Conservation (phyloP, 352 stramenopile genomes). For the Phytophthora boehmeriae region DNA sequence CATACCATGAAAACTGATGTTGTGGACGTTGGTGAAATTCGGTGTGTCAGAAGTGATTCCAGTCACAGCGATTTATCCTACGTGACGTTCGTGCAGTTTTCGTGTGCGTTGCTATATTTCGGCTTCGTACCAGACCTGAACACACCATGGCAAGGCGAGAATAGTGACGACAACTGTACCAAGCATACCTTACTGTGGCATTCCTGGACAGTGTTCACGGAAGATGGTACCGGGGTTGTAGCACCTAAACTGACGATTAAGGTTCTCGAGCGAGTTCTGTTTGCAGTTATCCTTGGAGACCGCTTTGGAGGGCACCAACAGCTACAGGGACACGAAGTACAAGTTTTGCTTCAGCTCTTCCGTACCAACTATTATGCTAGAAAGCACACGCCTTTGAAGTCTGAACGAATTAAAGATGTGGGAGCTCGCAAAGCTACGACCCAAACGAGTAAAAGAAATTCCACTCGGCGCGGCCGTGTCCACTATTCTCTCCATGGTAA, state of each 20-base stretch:
- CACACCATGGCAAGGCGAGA: constrained; percentile 33
- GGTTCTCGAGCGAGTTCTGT: constrained; percentile 19
- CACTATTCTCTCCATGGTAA: constrained; percentile 49
- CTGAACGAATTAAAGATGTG: constrained; percentile 1
- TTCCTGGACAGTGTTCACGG: constrained; percentile 44
- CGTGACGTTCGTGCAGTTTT: constrained; percentile 59
- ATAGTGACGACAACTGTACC: constrained; percentile 1
- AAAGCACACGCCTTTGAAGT: constrained; percentile 26
- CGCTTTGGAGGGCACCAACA: constrained; percentile 1
- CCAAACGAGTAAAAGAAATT: constrained; percentile 11
- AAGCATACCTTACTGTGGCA: constrained; percentile 58
- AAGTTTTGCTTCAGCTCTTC: constrained; percentile 33
- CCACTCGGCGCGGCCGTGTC: constrained; percentile 17
- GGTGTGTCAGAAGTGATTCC: neutral
- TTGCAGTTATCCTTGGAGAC: constrained; percentile 30
- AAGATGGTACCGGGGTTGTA: constrained; percentile 4
- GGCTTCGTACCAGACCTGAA: constrained; percentile 50
- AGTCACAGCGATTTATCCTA: neutral
- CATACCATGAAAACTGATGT: constrained; percentile 1
- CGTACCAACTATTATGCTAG: constrained; percentile 44
- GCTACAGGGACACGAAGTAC: constrained; percentile 12
- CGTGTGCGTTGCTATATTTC: constrained; percentile 62
- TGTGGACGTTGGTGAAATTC: neutral
- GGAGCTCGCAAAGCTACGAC: neutral
- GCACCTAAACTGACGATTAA: constrained; percentile 16